A percentile compares a stretch with the other conserved stretches of the same genome.
Evolutionary conservation across 2,329 filamentous ascomycete genomes (phyloP).

Genomic region (Penicillium sp.): DNA sequence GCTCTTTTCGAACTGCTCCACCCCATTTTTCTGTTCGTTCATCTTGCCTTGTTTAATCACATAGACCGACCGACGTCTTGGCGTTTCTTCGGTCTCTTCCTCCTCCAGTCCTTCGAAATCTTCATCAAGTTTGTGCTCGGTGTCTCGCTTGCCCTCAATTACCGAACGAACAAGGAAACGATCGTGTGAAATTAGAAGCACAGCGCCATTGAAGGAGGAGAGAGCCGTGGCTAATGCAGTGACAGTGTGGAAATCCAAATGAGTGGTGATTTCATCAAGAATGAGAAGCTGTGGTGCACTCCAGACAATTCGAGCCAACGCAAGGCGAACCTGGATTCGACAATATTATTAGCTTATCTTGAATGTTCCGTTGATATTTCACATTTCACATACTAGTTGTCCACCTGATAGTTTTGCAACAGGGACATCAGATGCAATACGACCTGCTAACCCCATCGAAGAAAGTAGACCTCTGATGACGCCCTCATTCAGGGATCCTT

Average conservation of each 20-base stretch:
- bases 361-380: not conserved
- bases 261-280: slow-evolving; percentile 79
- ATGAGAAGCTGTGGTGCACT: slow-evolving; percentile 69
- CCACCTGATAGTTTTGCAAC: slow-evolving; percentile 74
- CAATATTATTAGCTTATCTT: not conserved
- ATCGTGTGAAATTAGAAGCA: slow-evolving; percentile 78
- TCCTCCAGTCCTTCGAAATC: slow-evolving; percentile 48
- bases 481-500: slow-evolving; percentile 61
- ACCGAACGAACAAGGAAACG: slow-evolving; percentile 76
- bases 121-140: slow-evolving; percentile 41
- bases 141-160: slow-evolving; percentile 60
- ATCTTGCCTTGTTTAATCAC: slow-evolving; percentile 60
- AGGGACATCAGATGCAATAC: slow-evolving; percentile 70
- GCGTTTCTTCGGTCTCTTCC: slow-evolving; percentile 46
- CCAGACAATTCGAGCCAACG: slow-evolving; percentile 69
- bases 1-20: slow-evolving; percentile 64
- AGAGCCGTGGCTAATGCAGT: slow-evolving; percentile 68
- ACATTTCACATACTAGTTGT: slow-evolving; percentile 61
- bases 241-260: slow-evolving; percentile 80
- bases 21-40: slow-evolving; percentile 57
- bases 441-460: slow-evolving; percentile 68
- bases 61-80: slow-evolving; percentile 58
- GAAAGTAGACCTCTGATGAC: slow-evolving; percentile 66
- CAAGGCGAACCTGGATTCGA: slow-evolving; percentile 51
- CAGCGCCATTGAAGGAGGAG: slow-evolving; percentile 67